Evolutionary conservation across 106 monocot genomes (phyloP).

Genomic region (Narthecium ossifragum): DNA sequence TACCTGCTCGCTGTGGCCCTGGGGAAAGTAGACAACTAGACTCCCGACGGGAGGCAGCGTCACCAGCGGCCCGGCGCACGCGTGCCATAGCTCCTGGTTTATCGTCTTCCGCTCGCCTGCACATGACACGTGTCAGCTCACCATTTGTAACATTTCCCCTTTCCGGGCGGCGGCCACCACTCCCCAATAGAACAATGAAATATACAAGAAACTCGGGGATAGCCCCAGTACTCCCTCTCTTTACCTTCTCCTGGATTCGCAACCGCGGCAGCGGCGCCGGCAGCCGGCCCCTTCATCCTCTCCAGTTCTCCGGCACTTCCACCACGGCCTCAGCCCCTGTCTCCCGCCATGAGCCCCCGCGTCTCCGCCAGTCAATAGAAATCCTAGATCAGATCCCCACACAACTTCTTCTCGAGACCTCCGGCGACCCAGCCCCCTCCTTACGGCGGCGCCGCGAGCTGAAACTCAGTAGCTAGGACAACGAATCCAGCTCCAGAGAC

Average conservation of each 20-base stretch:
- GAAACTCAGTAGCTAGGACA: not conserved
- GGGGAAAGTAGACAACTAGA: constrained; percentile 15
- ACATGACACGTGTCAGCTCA: constrained; percentile 1
- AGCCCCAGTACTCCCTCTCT: not conserved
- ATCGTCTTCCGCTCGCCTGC: constrained; percentile 15
- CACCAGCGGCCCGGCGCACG: constrained; percentile 15
- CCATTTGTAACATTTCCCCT: too few relatives aligned
- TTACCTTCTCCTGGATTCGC: constrained; percentile 10
- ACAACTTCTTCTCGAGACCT: too few relatives aligned
- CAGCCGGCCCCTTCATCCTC: constrained; percentile 6
- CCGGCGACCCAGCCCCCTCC: too few relatives aligned
- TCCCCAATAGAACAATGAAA: too few relatives aligned
- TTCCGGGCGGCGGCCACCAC: too few relatives aligned
- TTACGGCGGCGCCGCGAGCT: not conserved
- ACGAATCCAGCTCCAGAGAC: not conserved
- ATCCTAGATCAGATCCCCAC: too few relatives aligned
- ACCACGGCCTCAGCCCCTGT: not conserved
- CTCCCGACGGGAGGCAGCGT: constrained; percentile 15
- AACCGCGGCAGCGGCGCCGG: constrained; percentile 1
- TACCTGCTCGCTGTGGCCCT: constrained; percentile 18
- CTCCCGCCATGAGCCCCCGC: not conserved
- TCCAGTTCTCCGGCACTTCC: not conserved
- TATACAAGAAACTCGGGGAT: too few relatives aligned
- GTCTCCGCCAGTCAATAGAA: not conserved
- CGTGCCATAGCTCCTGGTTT: constrained; percentile 17